phyloP scores from a whole-genome alignment of 208 protist species.

The Phytomonas serpens region DNA sequence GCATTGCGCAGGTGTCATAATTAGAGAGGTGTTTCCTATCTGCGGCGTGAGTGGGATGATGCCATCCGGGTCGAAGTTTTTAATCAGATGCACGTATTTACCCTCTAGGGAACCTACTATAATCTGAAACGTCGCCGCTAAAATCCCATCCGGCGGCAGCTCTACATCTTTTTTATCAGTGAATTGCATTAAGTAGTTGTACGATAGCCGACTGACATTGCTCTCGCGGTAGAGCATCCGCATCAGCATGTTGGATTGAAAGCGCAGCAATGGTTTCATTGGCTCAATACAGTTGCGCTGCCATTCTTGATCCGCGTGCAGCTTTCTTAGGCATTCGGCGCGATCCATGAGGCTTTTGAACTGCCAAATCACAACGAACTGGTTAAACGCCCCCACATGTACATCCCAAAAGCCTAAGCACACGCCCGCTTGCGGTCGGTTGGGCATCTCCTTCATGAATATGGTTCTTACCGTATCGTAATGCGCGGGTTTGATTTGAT shows the following conservation, averaged over 20 bases:
- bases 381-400: slow-evolving; percentile 65
- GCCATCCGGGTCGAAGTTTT: slow-evolving; percentile 56
- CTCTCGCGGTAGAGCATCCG: slow-evolving; percentile 48
- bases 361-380: slow-evolving; percentile 70
- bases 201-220: slow-evolving; percentile 55
- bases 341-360: slow-evolving; percentile 70
- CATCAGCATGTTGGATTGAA: slow-evolving; percentile 54
- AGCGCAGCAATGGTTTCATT: slow-evolving; percentile 21
- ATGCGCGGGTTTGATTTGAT: slow-evolving; percentile 40
- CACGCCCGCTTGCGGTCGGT: slow-evolving; percentile 27
- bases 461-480: slow-evolving; percentile 51
- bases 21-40: slow-evolving; percentile 35
- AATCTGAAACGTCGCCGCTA: slow-evolving; percentile 62
- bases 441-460: slow-evolving; percentile 45
- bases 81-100: slow-evolving; percentile 69
- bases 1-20: slow-evolving; percentile 64
- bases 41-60: slow-evolving; percentile 33
- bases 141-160: slow-evolving; percentile 37
- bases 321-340: slow-evolving; percentile 32
- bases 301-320: slow-evolving; percentile 64
- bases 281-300: slow-evolving; percentile 28
- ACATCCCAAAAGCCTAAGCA: slow-evolving; percentile 69
- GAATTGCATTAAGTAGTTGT: slow-evolving; percentile 72
- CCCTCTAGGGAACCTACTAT: slow-evolving; percentile 48
- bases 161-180: slow-evolving; percentile 44